Base-by-base conservation (phyloP, 2,329 filamentous ascomycete species). In the Fusarium torulosum region DNA sequence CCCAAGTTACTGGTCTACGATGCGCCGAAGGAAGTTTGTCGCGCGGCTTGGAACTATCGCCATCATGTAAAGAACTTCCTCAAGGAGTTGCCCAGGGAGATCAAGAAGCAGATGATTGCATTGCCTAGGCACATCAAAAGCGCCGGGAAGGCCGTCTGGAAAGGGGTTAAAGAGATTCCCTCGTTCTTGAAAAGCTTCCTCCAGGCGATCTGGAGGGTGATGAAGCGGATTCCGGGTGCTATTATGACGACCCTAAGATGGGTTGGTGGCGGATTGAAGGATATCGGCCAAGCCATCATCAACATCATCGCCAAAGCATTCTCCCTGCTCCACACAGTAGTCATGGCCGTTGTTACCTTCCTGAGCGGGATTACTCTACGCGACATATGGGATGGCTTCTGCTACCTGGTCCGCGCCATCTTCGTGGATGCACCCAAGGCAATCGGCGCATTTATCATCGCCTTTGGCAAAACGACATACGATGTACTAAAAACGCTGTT, bases 371-470 rank as follows among this genome's bases (percentile, higher is more conserved):
- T 81, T 54, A 82, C 79, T 6, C 61, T 80, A n/a, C 64, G 63
- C n/a, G 80, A 83, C 53, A 71, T 83, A 4, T 75, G 75, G 72
- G 69, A 79, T 50, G 80, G 79, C 20, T 62, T 82, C 29, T 63
- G 67, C 38, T 63, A 70, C 11, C 71, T 79, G 0, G n/a, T 71
- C 6, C 49, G 62, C 6, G 72, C 76, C n/a, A 45, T 79, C 11
- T 79, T 80, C n/a, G 56, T 79, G 5, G 71, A 69, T 2, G 61
- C 74, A 8, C 76, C 78, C 0, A 66, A 69, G 27, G 67, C 70
- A 3, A n/a, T 79, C 1, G 74, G 64, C 51, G 59, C 35, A 6
- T 76, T 72, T 13, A 35, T 78, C 17, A 8, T 33, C 17, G 63
- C 54, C 0, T 64, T 76, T 13, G 75, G 72, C 1, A 54, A 72